phyloP scores from a whole-genome alignment of 2,329 filamentous ascomycete genomes.

The Scedosporium boydii region DNA sequence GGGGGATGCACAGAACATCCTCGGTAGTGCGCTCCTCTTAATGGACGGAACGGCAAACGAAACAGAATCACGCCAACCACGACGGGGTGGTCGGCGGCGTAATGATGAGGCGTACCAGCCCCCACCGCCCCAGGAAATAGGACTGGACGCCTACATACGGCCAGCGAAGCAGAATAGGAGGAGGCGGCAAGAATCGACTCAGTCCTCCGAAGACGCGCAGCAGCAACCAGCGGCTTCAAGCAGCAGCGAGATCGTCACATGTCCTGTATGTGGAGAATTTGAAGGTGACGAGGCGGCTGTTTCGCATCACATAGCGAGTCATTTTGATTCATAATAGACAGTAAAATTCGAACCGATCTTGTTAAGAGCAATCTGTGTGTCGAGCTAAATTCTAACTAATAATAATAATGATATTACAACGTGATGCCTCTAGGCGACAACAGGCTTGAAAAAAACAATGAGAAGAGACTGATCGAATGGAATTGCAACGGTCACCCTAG shows the following conservation, averaged over 20 bases:
- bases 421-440: background rate
- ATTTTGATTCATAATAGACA: constrained; percentile 31
- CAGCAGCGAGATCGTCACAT: constrained; percentile 25
- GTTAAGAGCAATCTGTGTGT: background rate
- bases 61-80: constrained; percentile 17
- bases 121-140: constrained; percentile 28
- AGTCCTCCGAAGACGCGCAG: background rate
- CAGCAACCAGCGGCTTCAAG: background rate
- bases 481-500: background rate
- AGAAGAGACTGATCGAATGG: background rate
- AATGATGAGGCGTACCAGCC: constrained; percentile 25
- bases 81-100: constrained; percentile 24
- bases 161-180: constrained; percentile 20
- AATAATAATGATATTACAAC: background rate
- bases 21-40: background rate
- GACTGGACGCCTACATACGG: constrained; percentile 41
- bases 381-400: background rate
- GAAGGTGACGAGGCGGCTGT: constrained; percentile 61
- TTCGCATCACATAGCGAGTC: constrained; percentile 53
- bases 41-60: constrained; percentile 15
- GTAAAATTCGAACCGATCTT: background rate
- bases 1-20: constrained; percentile 8
- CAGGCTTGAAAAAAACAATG: background rate
- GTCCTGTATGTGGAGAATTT: constrained; percentile 58
- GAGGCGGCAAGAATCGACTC: constrained; percentile 8